These are phyloP conservation scores for Nakazawaea molendinolei DNA, from an alignment of 805 yeast species.

Conservation along the genomic window DNA sequence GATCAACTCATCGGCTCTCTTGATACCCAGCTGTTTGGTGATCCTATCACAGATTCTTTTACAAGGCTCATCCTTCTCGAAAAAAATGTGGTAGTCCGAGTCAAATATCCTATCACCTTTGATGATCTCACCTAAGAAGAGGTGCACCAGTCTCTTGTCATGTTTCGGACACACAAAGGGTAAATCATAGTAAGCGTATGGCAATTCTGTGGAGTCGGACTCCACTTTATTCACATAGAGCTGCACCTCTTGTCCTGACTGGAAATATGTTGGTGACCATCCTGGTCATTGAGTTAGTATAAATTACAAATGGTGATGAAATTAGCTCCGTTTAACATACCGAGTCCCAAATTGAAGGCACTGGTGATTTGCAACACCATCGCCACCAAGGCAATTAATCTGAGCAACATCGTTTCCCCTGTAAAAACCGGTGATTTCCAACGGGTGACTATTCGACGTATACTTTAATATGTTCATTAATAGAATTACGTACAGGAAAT, in stretches of 20 bases:
- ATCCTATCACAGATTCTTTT: conserved; percentile 59
- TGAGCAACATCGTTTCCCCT: too few species aligned
- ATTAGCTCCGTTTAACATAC: not conserved
- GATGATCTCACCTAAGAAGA: conserved; percentile 70
- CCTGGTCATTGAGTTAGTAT: conserved; percentile 5
- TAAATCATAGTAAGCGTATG: conserved; percentile 69
- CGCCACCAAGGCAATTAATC: too few species aligned
- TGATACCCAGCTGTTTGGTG: conserved; percentile 44
- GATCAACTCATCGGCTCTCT: conserved; percentile 54
- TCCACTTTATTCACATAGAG: conserved; percentile 72
- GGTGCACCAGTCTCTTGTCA: conserved; percentile 50
- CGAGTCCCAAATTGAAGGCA: conserved; percentile 3
- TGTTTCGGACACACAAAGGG: conserved; percentile 68
- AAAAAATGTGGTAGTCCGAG: conserved; percentile 58
- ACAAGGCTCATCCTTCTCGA: conserved; percentile 64
- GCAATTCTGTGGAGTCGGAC: conserved; percentile 70
- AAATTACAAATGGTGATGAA: too few species aligned
- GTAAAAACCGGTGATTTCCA: too few species aligned
- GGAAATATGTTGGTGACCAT: conserved; percentile 33
- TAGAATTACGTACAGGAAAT: too few species aligned
- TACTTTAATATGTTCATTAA: too few species aligned
- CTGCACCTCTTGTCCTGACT: conserved; percentile 55
- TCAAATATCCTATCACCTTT: conserved; percentile 78
- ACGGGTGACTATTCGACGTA: too few species aligned
- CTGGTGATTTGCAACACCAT: not conserved